Evolutionary conservation across 495 filamentous ascomycete genomes (phyloP), one percentile per base, ranked within the genome.

Genomic region (Chaetomidium leptoderma): DNA sequence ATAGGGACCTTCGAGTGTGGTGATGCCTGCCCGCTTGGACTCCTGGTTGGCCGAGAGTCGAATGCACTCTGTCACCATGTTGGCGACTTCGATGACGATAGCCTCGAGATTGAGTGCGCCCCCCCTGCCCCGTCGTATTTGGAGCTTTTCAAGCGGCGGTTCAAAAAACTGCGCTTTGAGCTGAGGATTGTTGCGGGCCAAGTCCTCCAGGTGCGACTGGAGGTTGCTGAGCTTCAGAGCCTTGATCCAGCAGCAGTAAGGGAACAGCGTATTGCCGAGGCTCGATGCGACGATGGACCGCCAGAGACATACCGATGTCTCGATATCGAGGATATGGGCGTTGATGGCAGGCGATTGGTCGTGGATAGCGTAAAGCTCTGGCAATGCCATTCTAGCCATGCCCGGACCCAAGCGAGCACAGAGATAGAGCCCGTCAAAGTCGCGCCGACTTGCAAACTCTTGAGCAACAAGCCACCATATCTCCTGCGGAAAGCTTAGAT

Each of bases 161-260:
- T 65, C 67, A 54, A 84, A 86, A 60, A 87, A 82, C 8, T 61
- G 19, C 78, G 66, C 44, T 13, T 49, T 26, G 30, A 47, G 19
- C 19, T 11, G 23, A 4, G 53, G 27, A 21, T 55, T 56, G 30
- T 29, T 51, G 47, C 78, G 78, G 23, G 58, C 68, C 4, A 78
- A 58, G 57, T 86, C 79, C 2, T 79, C 74, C 10, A 91, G 74
- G 17, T 88, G 75, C 21, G 81, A 64, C 35, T 72, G 60, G 4
- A 91, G 74, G 59, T 85, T 83, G 56, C 80, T 70, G 2, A 90
- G 73, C 61, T 86, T 79, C 27, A 92, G 70, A 23, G 74, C 66
- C 29, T 81, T 81, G 43, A 90, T 79, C 68, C 86, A 90, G 32
- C 77, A 75, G 63, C 81, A 86, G 61, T 92, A 91, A 0, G 86